Evolutionary conservation across 805 yeast genomes (phyloP).

Genomic region (Pichia cephalocereana): DNA sequence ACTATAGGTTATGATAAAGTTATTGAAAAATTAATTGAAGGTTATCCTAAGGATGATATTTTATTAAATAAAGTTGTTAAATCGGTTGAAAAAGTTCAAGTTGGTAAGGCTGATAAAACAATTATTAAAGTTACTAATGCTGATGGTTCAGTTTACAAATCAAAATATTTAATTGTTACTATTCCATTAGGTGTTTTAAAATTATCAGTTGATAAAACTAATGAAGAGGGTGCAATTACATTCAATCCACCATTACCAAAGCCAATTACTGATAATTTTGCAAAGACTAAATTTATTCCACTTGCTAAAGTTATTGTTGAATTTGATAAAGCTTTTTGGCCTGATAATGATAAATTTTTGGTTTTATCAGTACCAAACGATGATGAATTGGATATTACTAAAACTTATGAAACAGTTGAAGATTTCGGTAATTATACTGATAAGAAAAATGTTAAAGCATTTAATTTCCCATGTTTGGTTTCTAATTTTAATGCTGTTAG

Average conservation of each 20-base stretch:
- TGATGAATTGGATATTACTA: not conserved
- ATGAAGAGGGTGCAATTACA: slow-evolving; percentile 20
- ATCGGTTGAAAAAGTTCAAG: slow-evolving; percentile 19
- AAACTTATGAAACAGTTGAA: not conserved
- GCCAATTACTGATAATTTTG: slow-evolving; percentile 20
- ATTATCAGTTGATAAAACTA: slow-evolving; percentile 20
- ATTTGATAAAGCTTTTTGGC: slow-evolving; percentile 37
- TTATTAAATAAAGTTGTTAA: slow-evolving; percentile 16
- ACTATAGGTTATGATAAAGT: slow-evolving; percentile 21
- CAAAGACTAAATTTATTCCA: slow-evolving; percentile 28
- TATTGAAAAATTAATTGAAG: slow-evolving; percentile 20
- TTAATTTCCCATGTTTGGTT: slow-evolving; percentile 23
- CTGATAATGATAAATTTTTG: slow-evolving; percentile 24
- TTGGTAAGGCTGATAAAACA: slow-evolving; percentile 2
- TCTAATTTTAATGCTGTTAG: slow-evolving; percentile 20
- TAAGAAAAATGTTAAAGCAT: slow-evolving; percentile 12
- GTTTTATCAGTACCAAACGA: slow-evolving; percentile 21
- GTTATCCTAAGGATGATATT: slow-evolving; percentile 19
- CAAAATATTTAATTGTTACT: slow-evolving; percentile 36
- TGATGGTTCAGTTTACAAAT: slow-evolving; percentile 11
- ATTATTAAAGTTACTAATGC: slow-evolving; percentile 13
- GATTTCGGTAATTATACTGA: not conserved
- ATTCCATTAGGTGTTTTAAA: slow-evolving; percentile 41
- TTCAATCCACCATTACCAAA: slow-evolving; percentile 30
- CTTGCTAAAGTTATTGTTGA: slow-evolving; percentile 38